Percentiles rank a stretch among this genome's conserved stretches.
These are phyloP conservation scores for Quercus tomentella DNA, from an alignment of 331 rosid species.

Conservation along the genomic window DNA sequence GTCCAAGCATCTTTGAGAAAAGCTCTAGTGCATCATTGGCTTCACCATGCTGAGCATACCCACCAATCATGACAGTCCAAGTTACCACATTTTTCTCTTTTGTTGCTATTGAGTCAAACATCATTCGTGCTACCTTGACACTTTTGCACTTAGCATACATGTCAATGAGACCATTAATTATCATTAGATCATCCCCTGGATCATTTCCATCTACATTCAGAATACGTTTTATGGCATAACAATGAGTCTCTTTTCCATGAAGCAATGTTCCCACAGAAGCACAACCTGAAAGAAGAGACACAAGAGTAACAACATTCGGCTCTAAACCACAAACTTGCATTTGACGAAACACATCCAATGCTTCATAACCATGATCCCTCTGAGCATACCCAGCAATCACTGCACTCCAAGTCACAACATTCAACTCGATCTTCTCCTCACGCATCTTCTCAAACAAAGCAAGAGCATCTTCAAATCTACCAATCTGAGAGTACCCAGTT, in stretches of 20 bases:
- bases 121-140: constrained; percentile 35
- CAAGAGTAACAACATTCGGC: constrained; percentile 65
- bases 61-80: constrained; percentile 86
- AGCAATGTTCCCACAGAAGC: constrained; percentile 66
- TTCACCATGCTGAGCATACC: constrained; percentile 82
- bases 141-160: constrained; percentile 77
- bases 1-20: constrained; percentile 57
- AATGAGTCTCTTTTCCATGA: constrained; percentile 64
- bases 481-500: constrained; percentile 69
- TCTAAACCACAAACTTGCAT: constrained; percentile 46
- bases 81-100: constrained; percentile 60
- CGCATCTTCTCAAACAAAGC: constrained; percentile 58
- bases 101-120: constrained; percentile 49
- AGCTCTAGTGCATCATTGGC: constrained; percentile 67
- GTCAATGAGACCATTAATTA: constrained; percentile 73
- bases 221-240: constrained; percentile 54
- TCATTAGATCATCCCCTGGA: constrained; percentile 48
- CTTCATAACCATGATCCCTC: constrained; percentile 60
- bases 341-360: constrained; percentile 61
- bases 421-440: constrained; percentile 48
- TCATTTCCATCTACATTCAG: constrained; percentile 37
- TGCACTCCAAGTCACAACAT: constrained; percentile 85
- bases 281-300: constrained; percentile 75
- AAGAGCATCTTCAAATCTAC: constrained; percentile 51
- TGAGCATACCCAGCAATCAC: constrained; percentile 75